These are phyloP conservation scores for Postia placenta DNA, from an alignment of 768 basidiomycete genomes.

Conservation along the genomic window DNA sequence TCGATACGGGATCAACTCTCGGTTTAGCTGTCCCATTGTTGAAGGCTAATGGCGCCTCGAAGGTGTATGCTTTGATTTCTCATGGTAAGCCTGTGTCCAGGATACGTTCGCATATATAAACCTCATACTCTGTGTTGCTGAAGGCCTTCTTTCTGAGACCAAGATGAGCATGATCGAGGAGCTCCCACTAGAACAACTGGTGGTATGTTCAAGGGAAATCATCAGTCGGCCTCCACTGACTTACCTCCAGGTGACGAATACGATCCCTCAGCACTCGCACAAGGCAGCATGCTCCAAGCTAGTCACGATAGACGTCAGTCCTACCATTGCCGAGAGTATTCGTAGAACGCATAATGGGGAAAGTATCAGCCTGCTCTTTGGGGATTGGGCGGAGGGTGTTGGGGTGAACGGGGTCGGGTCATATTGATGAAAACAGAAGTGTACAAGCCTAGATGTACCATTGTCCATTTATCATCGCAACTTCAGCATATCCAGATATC, in stretches of 20 bases:
- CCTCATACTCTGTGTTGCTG: not conserved
- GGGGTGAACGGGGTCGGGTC: slow-evolving; percentile 13
- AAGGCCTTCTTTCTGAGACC: slow-evolving; percentile 76
- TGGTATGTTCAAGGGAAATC: slow-evolving; percentile 48
- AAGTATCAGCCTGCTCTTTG: slow-evolving; percentile 84
- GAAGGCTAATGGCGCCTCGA: slow-evolving; percentile 82
- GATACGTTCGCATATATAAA: slow-evolving; percentile 10
- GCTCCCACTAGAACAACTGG: slow-evolving; percentile 77
- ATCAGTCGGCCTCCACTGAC: not conserved
- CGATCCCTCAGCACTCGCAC: slow-evolving; percentile 80
- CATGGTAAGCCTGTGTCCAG: slow-evolving; percentile 56
- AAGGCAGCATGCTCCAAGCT: slow-evolving; percentile 63
- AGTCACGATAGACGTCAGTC: slow-evolving; percentile 83
- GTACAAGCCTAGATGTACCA: too few relatives aligned
- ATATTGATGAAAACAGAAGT: not conserved
- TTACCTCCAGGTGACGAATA: slow-evolving; percentile 80
- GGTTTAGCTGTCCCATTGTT: slow-evolving; percentile 80
- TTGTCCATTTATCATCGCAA: too few relatives aligned
- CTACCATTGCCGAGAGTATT: slow-evolving; percentile 93
- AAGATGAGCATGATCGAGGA: slow-evolving; percentile 61
- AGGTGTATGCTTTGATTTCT: slow-evolving; percentile 83
- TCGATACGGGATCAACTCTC: slow-evolving; percentile 91
- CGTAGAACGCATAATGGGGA: slow-evolving; percentile 92
- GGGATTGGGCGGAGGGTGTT: slow-evolving; percentile 62
- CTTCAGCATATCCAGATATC: too few relatives aligned